Conservation (phyloP, 1,284 basidiomycete species). For the Leccinum subspadiceum region DNA sequence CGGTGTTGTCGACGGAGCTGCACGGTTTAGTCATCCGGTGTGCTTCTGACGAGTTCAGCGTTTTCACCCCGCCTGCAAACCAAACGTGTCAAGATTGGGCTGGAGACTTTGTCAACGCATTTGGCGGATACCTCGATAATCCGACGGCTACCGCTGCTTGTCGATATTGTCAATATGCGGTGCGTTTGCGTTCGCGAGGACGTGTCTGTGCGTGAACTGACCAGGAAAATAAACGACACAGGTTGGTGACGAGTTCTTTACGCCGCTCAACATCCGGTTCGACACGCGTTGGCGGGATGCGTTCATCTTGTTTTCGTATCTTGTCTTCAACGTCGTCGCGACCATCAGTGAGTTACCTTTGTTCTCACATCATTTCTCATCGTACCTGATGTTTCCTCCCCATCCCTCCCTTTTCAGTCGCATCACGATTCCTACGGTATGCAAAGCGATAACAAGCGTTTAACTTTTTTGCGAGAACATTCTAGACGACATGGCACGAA, state of each 20-base stretch:
- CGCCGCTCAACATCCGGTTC: constrained; percentile 68
- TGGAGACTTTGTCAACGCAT: constrained; percentile 55
- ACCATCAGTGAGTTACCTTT: constrained; percentile 53
- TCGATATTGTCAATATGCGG: constrained; percentile 70
- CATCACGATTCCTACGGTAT: constrained; percentile 74
- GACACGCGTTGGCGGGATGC: constrained; percentile 70
- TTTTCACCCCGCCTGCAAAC: constrained; percentile 70
- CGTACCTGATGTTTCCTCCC: constrained; percentile 1
- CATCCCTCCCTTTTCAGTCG: constrained; percentile 39
- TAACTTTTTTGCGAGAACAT: not conserved
- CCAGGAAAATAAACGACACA: constrained; percentile 5
- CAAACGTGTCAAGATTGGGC: constrained; percentile 78
- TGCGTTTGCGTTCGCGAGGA: constrained; percentile 20
- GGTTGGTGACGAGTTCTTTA: constrained; percentile 70
- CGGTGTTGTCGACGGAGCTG: constrained; percentile 80
- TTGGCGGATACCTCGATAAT: constrained; percentile 82
- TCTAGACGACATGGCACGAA: not conserved
- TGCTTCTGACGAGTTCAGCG: constrained; percentile 61
- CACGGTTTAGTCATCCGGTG: constrained; percentile 73
- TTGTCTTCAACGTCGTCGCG: constrained; percentile 71
- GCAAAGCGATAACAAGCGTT: constrained; percentile 49
- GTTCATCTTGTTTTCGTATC: constrained; percentile 67
- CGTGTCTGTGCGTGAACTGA: constrained; percentile 4
- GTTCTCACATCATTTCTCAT: not conserved
- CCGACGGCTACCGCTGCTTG: constrained; percentile 58